Evolutionary conservation across 2,329 filamentous ascomycete genomes (phyloP).

Genomic region (Elsinoe batatas): DNA sequence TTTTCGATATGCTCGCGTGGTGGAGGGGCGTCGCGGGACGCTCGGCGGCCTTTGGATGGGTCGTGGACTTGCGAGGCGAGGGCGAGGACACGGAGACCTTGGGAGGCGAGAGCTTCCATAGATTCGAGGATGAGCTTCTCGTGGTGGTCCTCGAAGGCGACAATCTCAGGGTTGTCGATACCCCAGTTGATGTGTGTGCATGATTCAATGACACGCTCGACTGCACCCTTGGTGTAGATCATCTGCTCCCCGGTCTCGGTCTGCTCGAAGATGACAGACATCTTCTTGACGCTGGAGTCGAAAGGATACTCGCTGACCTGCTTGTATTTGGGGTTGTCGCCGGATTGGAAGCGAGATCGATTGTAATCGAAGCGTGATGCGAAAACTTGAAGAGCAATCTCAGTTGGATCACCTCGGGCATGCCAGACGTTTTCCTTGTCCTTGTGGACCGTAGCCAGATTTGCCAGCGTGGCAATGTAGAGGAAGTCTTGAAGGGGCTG

Average conservation of each 20-base stretch:
- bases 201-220: slow-evolving; percentile 56
- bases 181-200: slow-evolving; percentile 45
- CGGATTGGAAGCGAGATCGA: slow-evolving; percentile 42
- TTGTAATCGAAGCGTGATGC: slow-evolving; percentile 57
- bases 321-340: slow-evolving; percentile 43
- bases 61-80: slow-evolving; percentile 45
- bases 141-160: slow-evolving; percentile 42
- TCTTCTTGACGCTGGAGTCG: slow-evolving; percentile 65
- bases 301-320: slow-evolving; percentile 62
- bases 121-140: slow-evolving; percentile 50
- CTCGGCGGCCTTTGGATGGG: slow-evolving; percentile 30
- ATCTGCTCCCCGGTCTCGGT: slow-evolving; percentile 28
- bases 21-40: slow-evolving; percentile 31
- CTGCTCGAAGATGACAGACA: slow-evolving; percentile 58
- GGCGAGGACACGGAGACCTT: slow-evolving; percentile 58
- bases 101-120: slow-evolving; percentile 56
- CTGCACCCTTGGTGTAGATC: slow-evolving; percentile 57
- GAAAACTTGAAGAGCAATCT: slow-evolving; percentile 68
- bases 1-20: slow-evolving; percentile 55
- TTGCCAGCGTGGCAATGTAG: slow-evolving; percentile 54
- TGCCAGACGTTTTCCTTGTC: slow-evolving; percentile 48
- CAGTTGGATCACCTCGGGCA: slow-evolving; percentile 57
- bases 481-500: slow-evolving; percentile 35
- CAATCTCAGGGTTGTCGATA: slow-evolving; percentile 25
- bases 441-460: slow-evolving; percentile 53